A percentile compares a stretch with the other conserved stretches of the same genome.
These are phyloP conservation scores for Phtheirospermum japonicum DNA, from an alignment of 257 asterid genomes.

Conservation along the genomic window DNA sequence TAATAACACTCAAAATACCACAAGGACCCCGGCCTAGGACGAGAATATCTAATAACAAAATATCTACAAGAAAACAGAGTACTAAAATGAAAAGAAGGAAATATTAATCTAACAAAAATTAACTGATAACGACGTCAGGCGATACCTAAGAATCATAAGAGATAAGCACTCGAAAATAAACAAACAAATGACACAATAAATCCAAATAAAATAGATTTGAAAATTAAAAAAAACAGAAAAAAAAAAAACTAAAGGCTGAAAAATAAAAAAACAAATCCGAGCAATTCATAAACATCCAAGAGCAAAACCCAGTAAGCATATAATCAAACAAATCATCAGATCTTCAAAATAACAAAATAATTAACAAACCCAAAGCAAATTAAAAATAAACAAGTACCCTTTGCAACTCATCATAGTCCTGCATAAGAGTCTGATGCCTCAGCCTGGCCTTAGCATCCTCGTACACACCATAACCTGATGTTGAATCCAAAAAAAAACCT, in stretches of 20 bases:
- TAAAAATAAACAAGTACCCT: conserved; percentile 38
- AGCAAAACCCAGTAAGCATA: conserved; percentile 25
- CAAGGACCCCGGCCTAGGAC: too few relatives aligned
- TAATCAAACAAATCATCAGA: conserved; percentile 26
- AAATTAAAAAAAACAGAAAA: too few relatives aligned
- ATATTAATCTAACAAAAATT: not conserved
- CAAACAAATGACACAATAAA: too few relatives aligned
- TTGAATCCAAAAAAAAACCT: conserved; percentile 39
- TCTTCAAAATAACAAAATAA: conserved; percentile 25
- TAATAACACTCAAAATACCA: too few relatives aligned
- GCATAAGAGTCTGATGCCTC: conserved; percentile 62
- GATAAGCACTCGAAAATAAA: too few relatives aligned
- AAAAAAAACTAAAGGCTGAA: not conserved
- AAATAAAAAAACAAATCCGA: conserved; percentile 2
- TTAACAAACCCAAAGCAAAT: conserved; percentile 4
- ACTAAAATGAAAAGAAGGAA: too few relatives aligned
- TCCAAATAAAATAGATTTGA: too few relatives aligned
- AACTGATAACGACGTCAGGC: too few relatives aligned
- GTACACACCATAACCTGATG: conserved; percentile 30
- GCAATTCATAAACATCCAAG: conserved; percentile 13
- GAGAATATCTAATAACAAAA: too few relatives aligned
- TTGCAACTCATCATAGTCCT: conserved; percentile 64
- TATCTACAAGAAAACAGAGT: conserved; percentile 21
- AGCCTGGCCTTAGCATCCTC: conserved; percentile 47
- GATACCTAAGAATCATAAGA: too few relatives aligned